Conservation (phyloP, 768 basidiomycete species). For the Boletus coccyginus region DNA sequence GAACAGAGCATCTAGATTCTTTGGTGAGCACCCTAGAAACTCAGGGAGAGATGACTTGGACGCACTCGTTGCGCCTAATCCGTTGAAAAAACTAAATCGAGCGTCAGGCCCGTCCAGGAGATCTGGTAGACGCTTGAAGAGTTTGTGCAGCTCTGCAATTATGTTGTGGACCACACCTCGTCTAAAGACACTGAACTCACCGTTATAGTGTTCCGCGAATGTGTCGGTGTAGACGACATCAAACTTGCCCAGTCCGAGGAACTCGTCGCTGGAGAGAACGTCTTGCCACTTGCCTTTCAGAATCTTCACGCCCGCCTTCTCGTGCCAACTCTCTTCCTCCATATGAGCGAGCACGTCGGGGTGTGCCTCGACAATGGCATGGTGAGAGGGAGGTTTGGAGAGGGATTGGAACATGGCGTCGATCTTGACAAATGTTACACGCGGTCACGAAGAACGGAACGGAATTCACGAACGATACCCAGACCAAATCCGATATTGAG, state of each 20-base stretch:
- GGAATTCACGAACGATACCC: constrained; percentile 63
- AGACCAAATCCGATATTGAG: constrained; percentile 94
- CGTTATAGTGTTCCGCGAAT: constrained; percentile 83
- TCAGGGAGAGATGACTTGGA: constrained; percentile 4
- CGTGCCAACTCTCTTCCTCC: constrained; percentile 73
- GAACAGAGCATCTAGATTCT: constrained; percentile 69
- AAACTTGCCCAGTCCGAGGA: constrained; percentile 70
- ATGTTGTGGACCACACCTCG: neutral
- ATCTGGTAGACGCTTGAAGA: constrained; percentile 80
- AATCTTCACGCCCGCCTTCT: constrained; percentile 71
- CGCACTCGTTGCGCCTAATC: constrained; percentile 91
- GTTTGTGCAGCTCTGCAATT: constrained; percentile 59
- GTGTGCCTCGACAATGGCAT: constrained; percentile 94
- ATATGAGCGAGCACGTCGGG: constrained; percentile 86
- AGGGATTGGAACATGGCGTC: constrained; percentile 77
- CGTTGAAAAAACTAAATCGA: constrained; percentile 96
- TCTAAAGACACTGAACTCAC: constrained; percentile 29
- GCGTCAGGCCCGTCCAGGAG: constrained; percentile 72
- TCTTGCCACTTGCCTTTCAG: constrained; percentile 96
- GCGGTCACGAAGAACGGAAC: neutral
- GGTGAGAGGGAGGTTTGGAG: constrained; percentile 55
- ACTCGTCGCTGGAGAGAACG: constrained; percentile 55
- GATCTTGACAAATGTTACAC: constrained; percentile 49
- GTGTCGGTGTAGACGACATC: constrained; percentile 92
- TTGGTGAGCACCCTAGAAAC: neutral